Evolutionary conservation across 306 rosid species (phyloP).

Genomic region (Abrus precatorius): DNA sequence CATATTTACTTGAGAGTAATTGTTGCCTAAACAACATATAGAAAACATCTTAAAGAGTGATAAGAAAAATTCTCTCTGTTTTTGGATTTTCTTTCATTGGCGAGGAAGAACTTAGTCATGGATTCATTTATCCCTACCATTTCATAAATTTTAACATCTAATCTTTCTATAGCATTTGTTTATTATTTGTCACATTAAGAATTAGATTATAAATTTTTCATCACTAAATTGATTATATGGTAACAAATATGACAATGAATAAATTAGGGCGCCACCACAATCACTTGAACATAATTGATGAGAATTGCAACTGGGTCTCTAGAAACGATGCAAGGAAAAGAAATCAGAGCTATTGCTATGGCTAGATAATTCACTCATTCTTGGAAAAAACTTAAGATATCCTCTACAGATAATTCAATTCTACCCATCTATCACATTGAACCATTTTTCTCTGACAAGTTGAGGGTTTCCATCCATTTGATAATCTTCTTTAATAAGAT

Average conservation of each 20-base stretch:
- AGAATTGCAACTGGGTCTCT: slow-evolving; percentile 8
- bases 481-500: slow-evolving; percentile 43
- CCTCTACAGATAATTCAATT: slow-evolving; percentile 27
- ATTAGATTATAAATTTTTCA: too few relatives aligned
- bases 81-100: too few relatives aligned
- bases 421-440: slow-evolving; percentile 26
- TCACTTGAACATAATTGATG: slow-evolving; percentile 22
- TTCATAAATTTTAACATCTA: too few relatives aligned
- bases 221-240: not conserved
- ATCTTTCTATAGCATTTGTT: too few relatives aligned
- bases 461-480: slow-evolving; percentile 25
- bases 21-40: too few relatives aligned
- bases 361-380: slow-evolving; percentile 7
- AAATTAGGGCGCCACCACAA: not conserved
- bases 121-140: too few relatives aligned
- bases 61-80: too few relatives aligned
- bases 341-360: not conserved
- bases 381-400: slow-evolving; percentile 5
- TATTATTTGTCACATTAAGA: too few relatives aligned
- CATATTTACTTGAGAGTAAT: too few relatives aligned
- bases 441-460: slow-evolving; percentile 30
- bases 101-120: too few relatives aligned
- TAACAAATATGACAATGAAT: not conserved
- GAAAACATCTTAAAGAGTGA: too few relatives aligned
- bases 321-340: not conserved